Base-by-base conservation (phyloP, 495 filamentous ascomycete genomes). In the Trichoderma virens region DNA sequence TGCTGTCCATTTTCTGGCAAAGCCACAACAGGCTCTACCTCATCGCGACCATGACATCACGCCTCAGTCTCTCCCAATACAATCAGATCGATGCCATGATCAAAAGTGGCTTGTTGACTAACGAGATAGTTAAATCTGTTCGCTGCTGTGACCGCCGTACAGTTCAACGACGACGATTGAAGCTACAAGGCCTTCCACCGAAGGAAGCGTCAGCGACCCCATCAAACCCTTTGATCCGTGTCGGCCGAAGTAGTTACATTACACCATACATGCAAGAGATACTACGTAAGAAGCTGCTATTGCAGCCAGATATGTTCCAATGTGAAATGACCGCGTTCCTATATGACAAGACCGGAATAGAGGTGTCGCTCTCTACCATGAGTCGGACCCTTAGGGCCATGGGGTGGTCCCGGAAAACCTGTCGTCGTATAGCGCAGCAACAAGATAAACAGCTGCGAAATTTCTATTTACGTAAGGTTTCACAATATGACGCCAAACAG, bases 271-370 rank as follows among this genome's bases (percentile, higher is more conserved):
- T 69, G 28, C 65, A 30, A n/a, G 30, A 41, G 16, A 35, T 65
- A 62, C 45, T 69, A 25, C 47, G 39, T 65, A 54, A 69, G 56
- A 14, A 59, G 30, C 54, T 68, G 11, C 27, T 39, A 1, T 34
- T 64, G 5, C 65, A 64, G 39, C 63, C 67, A 23, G 47, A 62
- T 25, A 61, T 66, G 63, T 65, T 68, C 34, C 68, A 31, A 23
- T 67, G 74, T 41, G 71, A 79, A 61, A 76, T 78, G 68, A 71
- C 64, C 2, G 31, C 72, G 39, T 79, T 73, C 54, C 39, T 76
- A 51, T 63, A 56, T 65, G 73, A 78, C 66, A 70, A 77, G 45
- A 76, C 76, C 64, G 39, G 65, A 0, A 65, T 70, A 32, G 63
- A 61, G n/a, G 67, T 72, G 62, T 64, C 67, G 39, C 31, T 43